Conservation (phyloP, 257 asterid species). For the Nicotiana attenuata region DNA sequence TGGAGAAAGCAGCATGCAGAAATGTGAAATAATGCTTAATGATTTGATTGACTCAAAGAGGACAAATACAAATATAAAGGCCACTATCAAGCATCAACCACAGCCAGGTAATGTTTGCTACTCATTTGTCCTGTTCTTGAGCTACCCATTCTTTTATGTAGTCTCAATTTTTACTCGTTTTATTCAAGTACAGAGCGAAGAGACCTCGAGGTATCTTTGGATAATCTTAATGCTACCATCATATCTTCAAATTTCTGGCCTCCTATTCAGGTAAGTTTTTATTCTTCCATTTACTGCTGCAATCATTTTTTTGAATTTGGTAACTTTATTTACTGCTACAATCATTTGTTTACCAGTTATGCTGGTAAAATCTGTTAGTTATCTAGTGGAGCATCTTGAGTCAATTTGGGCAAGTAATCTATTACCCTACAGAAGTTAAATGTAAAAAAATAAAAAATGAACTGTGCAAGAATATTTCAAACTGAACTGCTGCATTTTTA, state of each 20-base stretch:
- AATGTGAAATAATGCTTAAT: constrained; percentile 97
- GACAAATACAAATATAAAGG: constrained; percentile 84
- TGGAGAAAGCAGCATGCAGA: constrained; percentile 98
- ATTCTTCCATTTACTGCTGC: constrained; percentile 6
- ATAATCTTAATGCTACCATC: constrained; percentile 71
- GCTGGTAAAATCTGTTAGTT: background rate
- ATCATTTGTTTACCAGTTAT: background rate
- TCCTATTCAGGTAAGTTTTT: constrained; percentile 75
- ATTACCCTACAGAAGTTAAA: background rate
- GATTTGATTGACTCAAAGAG: constrained; percentile 93
- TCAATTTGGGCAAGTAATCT: background rate
- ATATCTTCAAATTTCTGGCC: constrained; percentile 99
- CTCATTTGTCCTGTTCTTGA: background rate
- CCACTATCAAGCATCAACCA: constrained; percentile 54
- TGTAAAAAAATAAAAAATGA: background rate
- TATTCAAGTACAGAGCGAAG: constrained; percentile 38
- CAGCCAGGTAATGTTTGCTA: constrained; percentile 42
- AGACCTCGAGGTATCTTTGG: constrained; percentile 56
- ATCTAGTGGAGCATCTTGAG: background rate
- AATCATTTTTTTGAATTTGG: no score
- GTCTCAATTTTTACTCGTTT: background rate
- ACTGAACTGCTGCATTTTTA: background rate
- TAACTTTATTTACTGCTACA: background rate
- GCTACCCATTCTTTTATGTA: background rate
- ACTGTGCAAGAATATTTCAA: background rate